Conservation (phyloP, 371 early-diverging fungal genomes). For the Mortierella sp. region DNA sequence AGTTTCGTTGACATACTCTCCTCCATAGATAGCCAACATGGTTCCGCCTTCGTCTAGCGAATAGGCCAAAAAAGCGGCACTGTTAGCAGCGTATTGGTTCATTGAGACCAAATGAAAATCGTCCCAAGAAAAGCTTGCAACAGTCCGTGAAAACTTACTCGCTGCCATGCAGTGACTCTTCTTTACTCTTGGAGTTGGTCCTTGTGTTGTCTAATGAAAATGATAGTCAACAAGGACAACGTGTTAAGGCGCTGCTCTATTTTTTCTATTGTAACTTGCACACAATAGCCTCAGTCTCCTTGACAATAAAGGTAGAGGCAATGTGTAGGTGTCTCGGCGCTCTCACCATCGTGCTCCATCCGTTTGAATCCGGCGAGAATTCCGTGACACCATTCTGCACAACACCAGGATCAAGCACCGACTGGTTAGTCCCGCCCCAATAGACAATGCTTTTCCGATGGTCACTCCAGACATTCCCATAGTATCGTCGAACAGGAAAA, state of each 20-base stretch:
- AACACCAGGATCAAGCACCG: neutral
- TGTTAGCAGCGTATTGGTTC: neutral
- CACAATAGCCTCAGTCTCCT: no score
- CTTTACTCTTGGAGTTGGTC: no score
- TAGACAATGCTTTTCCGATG: neutral
- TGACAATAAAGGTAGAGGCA: no score
- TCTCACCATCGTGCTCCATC: neutral
- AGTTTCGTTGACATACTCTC: neutral
- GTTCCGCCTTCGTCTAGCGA: neutral
- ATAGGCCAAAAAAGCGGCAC: neutral
- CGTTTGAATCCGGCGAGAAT: neutral
- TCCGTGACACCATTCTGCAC: neutral
- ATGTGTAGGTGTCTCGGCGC: no score
- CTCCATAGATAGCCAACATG: neutral
- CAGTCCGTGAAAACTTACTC: neutral
- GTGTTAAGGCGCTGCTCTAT: no score
- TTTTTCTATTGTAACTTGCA: no score
- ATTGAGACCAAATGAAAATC: no score
- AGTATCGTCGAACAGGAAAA: neutral
- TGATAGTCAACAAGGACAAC: no score
- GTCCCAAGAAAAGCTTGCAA: neutral
- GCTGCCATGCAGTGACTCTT: neutral
- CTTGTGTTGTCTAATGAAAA: no score
- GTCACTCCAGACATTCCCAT: neutral
- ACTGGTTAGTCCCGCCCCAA: neutral